These are phyloP conservation scores for Auxenochlorella pyrenoidosa DNA, from an alignment of 139 green algal genomes.

Conservation along the genomic window DNA sequence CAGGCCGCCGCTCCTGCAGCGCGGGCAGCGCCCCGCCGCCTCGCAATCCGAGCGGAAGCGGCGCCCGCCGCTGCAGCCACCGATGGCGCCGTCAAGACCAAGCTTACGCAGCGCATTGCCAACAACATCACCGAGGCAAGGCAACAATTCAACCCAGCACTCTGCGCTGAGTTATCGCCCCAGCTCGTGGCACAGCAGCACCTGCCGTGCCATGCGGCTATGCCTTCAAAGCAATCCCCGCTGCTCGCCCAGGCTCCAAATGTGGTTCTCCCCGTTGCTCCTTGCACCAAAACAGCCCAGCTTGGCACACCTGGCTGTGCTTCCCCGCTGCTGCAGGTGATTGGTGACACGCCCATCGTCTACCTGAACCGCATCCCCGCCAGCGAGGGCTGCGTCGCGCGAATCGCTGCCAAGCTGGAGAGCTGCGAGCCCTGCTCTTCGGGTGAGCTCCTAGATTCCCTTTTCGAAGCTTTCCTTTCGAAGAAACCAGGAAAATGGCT, in stretches of 20 bases:
- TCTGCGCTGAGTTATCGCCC: too few relatives aligned
- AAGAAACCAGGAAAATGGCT: too few relatives aligned
- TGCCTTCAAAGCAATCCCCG: too few relatives aligned
- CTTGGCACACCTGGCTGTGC: too few relatives aligned
- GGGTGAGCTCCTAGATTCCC: conserved; percentile 21
- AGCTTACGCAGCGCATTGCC: conserved; percentile 59
- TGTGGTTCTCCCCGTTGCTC: too few relatives aligned
- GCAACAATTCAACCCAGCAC: too few relatives aligned
- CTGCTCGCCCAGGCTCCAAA: too few relatives aligned
- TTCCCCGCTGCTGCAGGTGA: background rate
- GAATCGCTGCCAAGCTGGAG: conserved; percentile 51
- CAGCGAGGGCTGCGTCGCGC: conserved; percentile 53
- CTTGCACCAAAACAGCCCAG: background rate
- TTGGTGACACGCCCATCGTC: conserved; percentile 95
- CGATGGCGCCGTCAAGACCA: background rate
- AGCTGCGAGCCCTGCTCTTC: conserved; percentile 47
- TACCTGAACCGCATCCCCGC: conserved; percentile 74
- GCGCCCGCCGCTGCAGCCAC: background rate
- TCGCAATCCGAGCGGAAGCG: background rate
- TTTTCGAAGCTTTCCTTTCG: conserved; percentile 66
- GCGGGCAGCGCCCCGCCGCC: background rate
- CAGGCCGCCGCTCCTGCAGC: background rate
- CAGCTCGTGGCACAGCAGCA: too few relatives aligned
- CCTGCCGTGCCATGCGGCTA: too few relatives aligned
- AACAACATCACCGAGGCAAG: conserved; percentile 74